phyloP scores from a whole-genome alignment of 2,329 filamentous ascomycete species.

The Golovinomyces cichoracearum region DNA sequence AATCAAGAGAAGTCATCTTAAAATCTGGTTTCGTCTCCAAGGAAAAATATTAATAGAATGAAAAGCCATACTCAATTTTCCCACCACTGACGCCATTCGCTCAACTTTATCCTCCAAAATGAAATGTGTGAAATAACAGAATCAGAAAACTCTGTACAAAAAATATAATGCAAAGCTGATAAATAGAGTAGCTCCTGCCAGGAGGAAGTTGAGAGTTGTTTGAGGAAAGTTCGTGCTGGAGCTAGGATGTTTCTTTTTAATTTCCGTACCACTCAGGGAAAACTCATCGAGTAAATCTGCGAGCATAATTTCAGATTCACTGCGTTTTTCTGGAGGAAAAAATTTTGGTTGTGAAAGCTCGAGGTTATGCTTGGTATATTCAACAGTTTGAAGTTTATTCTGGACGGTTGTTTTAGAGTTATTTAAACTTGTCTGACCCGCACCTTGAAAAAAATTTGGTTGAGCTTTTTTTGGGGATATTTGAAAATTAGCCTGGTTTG shows the following conservation, averaged over 20 bases:
- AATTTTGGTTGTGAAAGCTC: constrained; percentile 24
- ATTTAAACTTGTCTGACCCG: constrained; percentile 3
- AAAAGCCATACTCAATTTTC: too few relatives aligned
- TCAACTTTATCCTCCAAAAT: too few relatives aligned
- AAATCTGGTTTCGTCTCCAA: too few relatives aligned
- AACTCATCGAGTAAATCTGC: constrained; percentile 7
- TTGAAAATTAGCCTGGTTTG: constrained; percentile 27
- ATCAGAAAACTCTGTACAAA: too few relatives aligned
- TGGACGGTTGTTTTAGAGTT: not conserved
- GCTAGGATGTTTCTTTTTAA: not conserved
- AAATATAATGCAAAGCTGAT: too few relatives aligned
- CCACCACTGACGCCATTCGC: too few relatives aligned
- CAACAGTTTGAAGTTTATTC: not conserved
- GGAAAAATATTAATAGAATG: too few relatives aligned
- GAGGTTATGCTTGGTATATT: constrained; percentile 9
- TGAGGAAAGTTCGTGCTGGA: too few relatives aligned
- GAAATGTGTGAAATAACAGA: too few relatives aligned
- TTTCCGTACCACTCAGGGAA: constrained; percentile 2
- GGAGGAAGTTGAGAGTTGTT: too few relatives aligned
- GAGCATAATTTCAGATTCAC: constrained; percentile 6
- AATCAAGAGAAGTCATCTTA: too few relatives aligned
- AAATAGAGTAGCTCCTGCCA: too few relatives aligned
- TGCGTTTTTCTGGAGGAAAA: constrained; percentile 6
- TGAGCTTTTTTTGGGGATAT: constrained; percentile 21
- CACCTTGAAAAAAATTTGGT: constrained; percentile 24